A percentile compares a stretch with the other conserved stretches of the same genome.
phyloP scores from a whole-genome alignment of 805 yeast genomes.

The Hanseniaspora pseudoguilliermondii region DNA sequence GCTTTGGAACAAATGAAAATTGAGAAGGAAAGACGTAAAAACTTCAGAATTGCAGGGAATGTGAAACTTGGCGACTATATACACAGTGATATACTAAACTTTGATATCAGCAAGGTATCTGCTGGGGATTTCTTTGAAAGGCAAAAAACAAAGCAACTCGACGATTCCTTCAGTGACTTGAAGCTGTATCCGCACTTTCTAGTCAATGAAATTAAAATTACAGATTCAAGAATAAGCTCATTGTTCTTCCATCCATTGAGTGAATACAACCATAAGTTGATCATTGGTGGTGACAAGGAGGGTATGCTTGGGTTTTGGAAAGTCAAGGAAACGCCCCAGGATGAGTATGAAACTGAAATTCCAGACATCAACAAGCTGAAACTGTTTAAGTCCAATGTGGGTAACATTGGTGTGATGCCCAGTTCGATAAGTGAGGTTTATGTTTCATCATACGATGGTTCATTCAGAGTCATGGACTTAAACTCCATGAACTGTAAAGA shows the following conservation, averaged over 20 bases:
- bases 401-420: conserved; percentile 46
- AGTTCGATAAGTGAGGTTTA: conserved; percentile 42
- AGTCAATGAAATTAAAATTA: conserved; percentile 59
- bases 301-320: conserved; percentile 89
- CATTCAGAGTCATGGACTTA: conserved; percentile 61
- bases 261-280: conserved; percentile 37
- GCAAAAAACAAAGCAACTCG: background rate
- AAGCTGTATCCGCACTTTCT: conserved; percentile 43
- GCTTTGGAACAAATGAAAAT: conserved; percentile 1
- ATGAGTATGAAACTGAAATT: conserved; percentile 26
- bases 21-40: conserved; percentile 13
- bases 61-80: conserved; percentile 49
- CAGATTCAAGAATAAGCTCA: conserved; percentile 57
- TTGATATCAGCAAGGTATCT: conserved; percentile 32
- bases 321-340: conserved; percentile 25
- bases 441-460: conserved; percentile 79
- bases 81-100: conserved; percentile 25
- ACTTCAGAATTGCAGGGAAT: conserved; percentile 17
- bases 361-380: conserved; percentile 51
- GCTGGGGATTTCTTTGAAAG: conserved; percentile 57
- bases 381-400: conserved; percentile 64
- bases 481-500: conserved; percentile 47
- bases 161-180: conserved; percentile 34
- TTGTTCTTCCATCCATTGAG: conserved; percentile 65
- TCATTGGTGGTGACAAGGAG: conserved; percentile 78